These are phyloP conservation scores for Amanita pseudoporphyria DNA, from an alignment of 768 basidiomycete species.

Conservation along the genomic window DNA sequence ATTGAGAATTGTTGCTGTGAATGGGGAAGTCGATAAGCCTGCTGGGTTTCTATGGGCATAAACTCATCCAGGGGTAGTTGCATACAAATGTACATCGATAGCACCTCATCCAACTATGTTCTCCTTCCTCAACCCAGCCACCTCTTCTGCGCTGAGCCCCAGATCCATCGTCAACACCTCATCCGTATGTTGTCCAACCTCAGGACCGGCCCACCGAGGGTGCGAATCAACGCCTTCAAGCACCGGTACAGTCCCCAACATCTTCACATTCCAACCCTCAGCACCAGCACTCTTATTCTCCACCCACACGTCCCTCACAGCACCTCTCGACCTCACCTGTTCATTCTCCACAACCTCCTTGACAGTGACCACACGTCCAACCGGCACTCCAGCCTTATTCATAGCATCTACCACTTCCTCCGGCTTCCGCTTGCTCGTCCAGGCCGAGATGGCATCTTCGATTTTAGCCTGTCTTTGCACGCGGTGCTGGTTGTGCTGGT, in stretches of 20 bases:
- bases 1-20: constrained; percentile 42
- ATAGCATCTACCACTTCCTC: constrained; percentile 45
- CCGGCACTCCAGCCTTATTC: constrained; percentile 46
- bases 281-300: constrained; percentile 18
- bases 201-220: constrained; percentile 62
- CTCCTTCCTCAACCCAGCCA: constrained; percentile 28
- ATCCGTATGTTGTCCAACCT: constrained; percentile 52
- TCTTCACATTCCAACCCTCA: constrained; percentile 53
- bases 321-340: constrained; percentile 44
- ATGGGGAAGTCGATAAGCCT: constrained; percentile 32
- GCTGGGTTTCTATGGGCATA: constrained; percentile 48
- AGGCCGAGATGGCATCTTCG: constrained; percentile 49
- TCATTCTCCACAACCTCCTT: constrained; percentile 53
- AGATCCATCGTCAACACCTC: constrained; percentile 36
- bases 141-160: constrained; percentile 25
- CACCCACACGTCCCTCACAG: constrained; percentile 52
- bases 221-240: constrained; percentile 47
- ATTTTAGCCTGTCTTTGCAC: constrained; percentile 56
- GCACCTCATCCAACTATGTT: constrained; percentile 32
- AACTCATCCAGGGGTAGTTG: background rate
- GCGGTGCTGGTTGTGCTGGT: constrained; percentile 50
- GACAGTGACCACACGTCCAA: constrained; percentile 53
- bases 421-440: constrained; percentile 41
- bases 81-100: background rate
- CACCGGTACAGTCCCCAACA: constrained; percentile 55